A percentile compares a stretch with the other conserved stretches of the same genome.
Evolutionary conservation across 208 protist genomes (phyloP).

Genomic region (Tritrichomonas musculus): DNA sequence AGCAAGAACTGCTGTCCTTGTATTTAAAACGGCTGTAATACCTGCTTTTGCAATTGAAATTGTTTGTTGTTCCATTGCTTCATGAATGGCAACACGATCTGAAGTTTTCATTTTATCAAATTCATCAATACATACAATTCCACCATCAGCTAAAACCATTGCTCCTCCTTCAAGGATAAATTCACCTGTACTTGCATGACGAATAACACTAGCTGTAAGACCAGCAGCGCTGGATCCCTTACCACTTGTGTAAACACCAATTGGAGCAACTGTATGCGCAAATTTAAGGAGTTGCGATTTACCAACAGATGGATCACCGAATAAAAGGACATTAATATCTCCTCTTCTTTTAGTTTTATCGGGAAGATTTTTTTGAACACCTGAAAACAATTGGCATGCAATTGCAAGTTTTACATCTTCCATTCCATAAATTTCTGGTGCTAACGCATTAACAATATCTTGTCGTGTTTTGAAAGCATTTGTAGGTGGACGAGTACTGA

Average conservation of each 20-base stretch:
- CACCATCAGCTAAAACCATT: conserved; percentile 98
- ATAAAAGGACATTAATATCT: conserved; percentile 96
- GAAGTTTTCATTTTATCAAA: conserved; percentile 99
- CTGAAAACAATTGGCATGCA: conserved; percentile 90
- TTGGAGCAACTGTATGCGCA: conserved; percentile 47
- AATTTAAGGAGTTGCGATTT: conserved; percentile 98
- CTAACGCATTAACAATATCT: conserved; percentile 55
- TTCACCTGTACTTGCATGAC: conserved; percentile 58
- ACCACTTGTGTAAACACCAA: conserved; percentile 94
- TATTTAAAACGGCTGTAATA: conserved; percentile 98
- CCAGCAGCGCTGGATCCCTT: conserved; percentile 78
- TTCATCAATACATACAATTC: conserved; percentile 99
- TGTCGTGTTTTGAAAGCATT: not conserved
- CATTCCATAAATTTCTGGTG: conserved; percentile 71
- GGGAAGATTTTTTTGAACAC: conserved; percentile 78
- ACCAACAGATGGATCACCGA: conserved; percentile 96
- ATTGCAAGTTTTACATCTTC: conserved; percentile 77
- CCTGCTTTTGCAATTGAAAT: conserved; percentile 97
- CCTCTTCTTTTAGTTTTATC: conserved; percentile 65
- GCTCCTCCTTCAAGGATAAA: conserved; percentile 98
- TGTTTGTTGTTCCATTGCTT: conserved; percentile 99
- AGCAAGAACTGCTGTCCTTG: conserved; percentile 92
- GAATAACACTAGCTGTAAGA: conserved; percentile 71
- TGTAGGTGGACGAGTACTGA: not conserved
- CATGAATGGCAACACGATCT: conserved; percentile 94